Evolutionary conservation across 129 eudicot species (phyloP), one percentile per base, ranked within the genome.

Genomic region (Centella asiatica): DNA sequence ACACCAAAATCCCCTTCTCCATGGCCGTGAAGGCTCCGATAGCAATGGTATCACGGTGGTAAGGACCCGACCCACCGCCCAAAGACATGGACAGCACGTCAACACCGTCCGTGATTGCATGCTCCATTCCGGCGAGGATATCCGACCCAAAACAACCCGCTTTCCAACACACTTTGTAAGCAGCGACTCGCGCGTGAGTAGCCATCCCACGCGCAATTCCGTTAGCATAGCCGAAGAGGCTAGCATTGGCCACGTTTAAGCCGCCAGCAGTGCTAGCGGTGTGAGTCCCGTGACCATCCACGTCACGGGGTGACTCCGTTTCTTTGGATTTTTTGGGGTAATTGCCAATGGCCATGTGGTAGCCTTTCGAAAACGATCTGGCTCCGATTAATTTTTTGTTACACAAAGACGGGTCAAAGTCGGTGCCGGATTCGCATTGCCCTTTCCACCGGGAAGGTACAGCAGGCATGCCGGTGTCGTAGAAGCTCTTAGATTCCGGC

Each of bases 191-290:
- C 26, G 96, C 95, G 66, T 77, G 84, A 0, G 77, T 63, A 0
- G 96, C 83, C 98, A 92, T 87, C 8, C 95, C 97, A 55, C 95
- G 94, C 60, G 97, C 97, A 22, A 68, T 78, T 12, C 98, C 98
- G 4, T 70, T 74, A 2, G 94, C 98, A 37, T 84, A 92, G 1
- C 98, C 96, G 2, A 87, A 67, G 9, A 86, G 69, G 54, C 94
- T 84, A 20, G 90, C 98, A 24, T 87, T 82, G 1, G 23, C 82
- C 4, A 92, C 96, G 12, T 25, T 66, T 0, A 64, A 63, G 0
- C 96, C 98, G 1, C 81, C 95, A 0, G 98, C 98, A 8, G 95
- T 92, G 7, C 85, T 75, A 0, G 95, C 82, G 0, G 95, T 87
- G 59, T 92, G 96, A 0, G 98, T 92, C 62, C 98, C 98, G 51